phyloP scores from a whole-genome alignment of 2,329 filamentous ascomycete genomes.

The Beauveria australis region DNA sequence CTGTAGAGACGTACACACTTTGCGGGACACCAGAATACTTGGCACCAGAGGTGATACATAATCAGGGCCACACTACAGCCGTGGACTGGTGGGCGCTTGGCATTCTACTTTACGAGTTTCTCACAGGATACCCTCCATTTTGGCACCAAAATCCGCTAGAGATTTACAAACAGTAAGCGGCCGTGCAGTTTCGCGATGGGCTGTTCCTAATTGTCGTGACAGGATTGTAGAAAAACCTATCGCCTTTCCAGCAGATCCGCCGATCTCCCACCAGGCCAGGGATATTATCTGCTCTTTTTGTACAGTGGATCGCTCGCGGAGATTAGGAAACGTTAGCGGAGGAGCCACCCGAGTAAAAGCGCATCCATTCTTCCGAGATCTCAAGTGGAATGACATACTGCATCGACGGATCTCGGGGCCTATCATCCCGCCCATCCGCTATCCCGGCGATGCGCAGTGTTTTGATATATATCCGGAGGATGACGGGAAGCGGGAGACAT shows the following conservation, averaged over 20 bases:
- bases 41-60: constrained; percentile 76
- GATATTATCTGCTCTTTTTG: constrained; percentile 70
- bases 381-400: constrained; percentile 68
- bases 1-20: constrained; percentile 69
- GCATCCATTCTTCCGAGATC: constrained; percentile 65
- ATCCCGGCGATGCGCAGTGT: constrained; percentile 67
- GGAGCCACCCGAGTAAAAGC: constrained; percentile 63
- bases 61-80: constrained; percentile 66
- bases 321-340: constrained; percentile 70
- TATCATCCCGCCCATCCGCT: constrained; percentile 66
- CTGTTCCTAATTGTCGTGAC: constrained; percentile 11
- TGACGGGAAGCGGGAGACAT: constrained; percentile 54
- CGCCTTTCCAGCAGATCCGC: constrained; percentile 59
- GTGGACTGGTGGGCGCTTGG: constrained; percentile 87
- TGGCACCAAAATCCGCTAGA: constrained; percentile 83
- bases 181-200: neutral
- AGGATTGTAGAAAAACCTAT: constrained; percentile 75
- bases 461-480: constrained; percentile 81
- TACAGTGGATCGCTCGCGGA: constrained; percentile 68
- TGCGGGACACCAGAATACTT: constrained; percentile 81
- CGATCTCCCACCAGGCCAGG: constrained; percentile 59
- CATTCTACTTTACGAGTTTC: constrained; percentile 75
- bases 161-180: constrained; percentile 67
- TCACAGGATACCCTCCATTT: constrained; percentile 78
- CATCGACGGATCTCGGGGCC: constrained; percentile 57